Conservation (phyloP, 768 basidiomycete genomes). For the Naganishia onofrii region DNA sequence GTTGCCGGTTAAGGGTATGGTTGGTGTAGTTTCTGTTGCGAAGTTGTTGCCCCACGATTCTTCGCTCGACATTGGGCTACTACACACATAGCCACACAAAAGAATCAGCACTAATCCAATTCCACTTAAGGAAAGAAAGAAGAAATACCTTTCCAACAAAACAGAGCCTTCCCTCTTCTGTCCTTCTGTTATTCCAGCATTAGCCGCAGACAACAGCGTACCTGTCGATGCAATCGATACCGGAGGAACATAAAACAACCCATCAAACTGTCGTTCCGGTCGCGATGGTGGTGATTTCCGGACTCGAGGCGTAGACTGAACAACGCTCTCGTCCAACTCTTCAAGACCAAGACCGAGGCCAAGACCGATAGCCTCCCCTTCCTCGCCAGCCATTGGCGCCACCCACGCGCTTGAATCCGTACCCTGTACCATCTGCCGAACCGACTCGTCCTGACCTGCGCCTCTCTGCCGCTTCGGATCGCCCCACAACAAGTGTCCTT, state of each 20-base stretch:
- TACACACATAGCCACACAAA: background rate
- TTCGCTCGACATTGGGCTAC: background rate
- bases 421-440: background rate
- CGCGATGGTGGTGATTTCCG: background rate
- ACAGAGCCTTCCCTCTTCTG: background rate
- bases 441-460: background rate
- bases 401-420: background rate
- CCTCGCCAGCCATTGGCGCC: background rate
- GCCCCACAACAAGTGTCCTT: background rate
- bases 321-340: background rate
- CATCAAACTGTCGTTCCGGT: constrained; percentile 8
- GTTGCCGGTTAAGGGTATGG: background rate
- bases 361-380: background rate
- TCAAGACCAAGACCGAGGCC: background rate
- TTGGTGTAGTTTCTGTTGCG: background rate
- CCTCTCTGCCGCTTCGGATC: background rate
- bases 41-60: background rate
- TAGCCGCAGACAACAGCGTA: background rate
- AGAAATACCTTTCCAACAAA: background rate
- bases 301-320: too few relatives aligned
- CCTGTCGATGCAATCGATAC: too few relatives aligned
- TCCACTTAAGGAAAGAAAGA: background rate
- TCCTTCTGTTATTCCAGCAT: background rate
- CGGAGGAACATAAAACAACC: constrained; percentile 14
- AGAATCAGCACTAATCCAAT: background rate